phyloP scores from a whole-genome alignment of 1,284 basidiomycete genomes.

The Puccinia horiana region DNA sequence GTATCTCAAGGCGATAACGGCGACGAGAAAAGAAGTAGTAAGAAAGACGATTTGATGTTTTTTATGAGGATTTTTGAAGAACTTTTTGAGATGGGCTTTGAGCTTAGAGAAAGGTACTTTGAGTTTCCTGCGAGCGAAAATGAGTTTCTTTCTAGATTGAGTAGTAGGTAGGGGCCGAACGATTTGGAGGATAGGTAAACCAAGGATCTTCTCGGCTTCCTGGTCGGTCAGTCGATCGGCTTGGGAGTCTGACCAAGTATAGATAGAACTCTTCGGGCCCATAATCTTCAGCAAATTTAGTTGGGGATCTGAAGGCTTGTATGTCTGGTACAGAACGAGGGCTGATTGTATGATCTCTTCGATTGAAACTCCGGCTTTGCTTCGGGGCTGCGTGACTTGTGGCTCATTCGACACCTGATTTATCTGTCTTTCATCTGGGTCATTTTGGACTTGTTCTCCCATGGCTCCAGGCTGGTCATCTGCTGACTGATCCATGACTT shows the following conservation, averaged over 20 bases:
- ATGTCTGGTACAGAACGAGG: conserved; percentile 50
- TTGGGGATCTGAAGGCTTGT: conserved; percentile 49
- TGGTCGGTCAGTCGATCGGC: conserved; percentile 50
- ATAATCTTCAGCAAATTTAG: conserved; percentile 53
- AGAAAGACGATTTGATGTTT: neutral
- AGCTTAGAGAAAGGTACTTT: neutral
- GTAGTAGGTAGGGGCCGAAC: neutral
- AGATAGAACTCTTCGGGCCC: conserved; percentile 53
- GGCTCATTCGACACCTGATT: neutral
- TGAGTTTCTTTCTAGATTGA: neutral
- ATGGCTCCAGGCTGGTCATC: neutral
- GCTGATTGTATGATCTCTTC: conserved; percentile 52
- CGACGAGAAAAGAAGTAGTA: neutral
- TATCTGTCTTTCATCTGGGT: neutral
- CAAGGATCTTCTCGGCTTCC: conserved; percentile 52
- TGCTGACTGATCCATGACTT: neutral
- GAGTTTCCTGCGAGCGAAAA: neutral
- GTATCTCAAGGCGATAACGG: neutral
- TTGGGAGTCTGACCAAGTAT: conserved; percentile 52
- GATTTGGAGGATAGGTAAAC: neutral
- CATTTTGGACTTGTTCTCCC: neutral
- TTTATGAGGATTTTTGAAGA: neutral
- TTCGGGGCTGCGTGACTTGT: neutral
- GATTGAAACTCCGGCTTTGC: conserved; percentile 44
- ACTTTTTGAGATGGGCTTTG: neutral